phyloP scores from a whole-genome alignment of 257 asterid species.

The Petunia axillaris region DNA sequence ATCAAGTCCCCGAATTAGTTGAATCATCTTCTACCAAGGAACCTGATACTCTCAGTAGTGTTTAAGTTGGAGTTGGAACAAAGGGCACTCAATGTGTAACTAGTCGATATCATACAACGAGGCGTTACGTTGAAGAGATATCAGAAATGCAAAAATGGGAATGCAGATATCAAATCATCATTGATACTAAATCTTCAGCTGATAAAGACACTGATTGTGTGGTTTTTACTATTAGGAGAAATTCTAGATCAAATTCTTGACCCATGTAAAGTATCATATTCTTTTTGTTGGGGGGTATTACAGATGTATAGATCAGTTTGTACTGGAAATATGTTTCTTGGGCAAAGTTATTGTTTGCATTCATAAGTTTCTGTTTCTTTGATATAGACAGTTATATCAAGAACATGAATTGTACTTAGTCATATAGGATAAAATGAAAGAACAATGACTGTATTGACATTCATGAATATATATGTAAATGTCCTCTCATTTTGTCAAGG shows the following conservation, averaged over 20 bases:
- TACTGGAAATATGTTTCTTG: not conserved
- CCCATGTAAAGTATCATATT: not conserved
- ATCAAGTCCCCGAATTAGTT: constrained; percentile 86
- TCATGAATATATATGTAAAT: not conserved
- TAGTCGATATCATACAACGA: not conserved
- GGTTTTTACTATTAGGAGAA: not conserved
- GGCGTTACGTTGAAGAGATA: not conserved
- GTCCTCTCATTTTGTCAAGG: not conserved
- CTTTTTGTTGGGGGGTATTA: not conserved
- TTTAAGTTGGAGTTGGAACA: not conserved
- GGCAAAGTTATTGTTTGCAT: not conserved
- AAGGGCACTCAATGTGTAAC: not conserved
- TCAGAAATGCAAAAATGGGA: not conserved
- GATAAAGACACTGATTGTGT: not conserved
- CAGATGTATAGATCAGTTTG: constrained; percentile 17
- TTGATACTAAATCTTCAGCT: not conserved
- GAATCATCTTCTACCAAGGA: constrained; percentile 51
- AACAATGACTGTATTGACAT: not conserved
- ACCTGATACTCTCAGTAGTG: constrained; percentile 46
- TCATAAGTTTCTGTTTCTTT: not conserved
- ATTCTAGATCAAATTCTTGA: not conserved
- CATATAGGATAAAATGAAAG: not conserved
- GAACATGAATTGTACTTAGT: constrained; percentile 3
- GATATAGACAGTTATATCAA: not conserved
- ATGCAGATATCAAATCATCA: constrained; percentile 1